Base-by-base conservation (phyloP, 768 basidiomycete genomes). In the Rickenella mellea region DNA sequence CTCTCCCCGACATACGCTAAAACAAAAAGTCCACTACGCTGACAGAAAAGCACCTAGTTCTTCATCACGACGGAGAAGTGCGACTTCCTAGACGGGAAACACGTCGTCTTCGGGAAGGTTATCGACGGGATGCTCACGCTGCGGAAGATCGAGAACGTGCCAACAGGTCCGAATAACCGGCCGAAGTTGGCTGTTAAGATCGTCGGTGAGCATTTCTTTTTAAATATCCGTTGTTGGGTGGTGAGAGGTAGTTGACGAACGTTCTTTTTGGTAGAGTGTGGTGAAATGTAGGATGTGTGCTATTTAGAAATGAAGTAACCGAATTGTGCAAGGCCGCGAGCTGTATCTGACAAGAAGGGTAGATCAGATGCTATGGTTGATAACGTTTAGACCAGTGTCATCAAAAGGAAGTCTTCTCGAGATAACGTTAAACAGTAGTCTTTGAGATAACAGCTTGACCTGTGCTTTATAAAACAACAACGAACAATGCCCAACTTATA, bases 41-140 rank as follows among this genome's bases (percentile, higher is more conserved):
- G 14, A 35, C 40, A 17, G 12, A 11, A 4, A 22, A 37, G 27
- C 8, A 14, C 25, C 4, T 11, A 94, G 78, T 99, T 98, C 69
- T 99, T 99, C 71, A 82, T 99, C 57, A 99, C 96, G 0, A 92
- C 89, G 1, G 88, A 80, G 7, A 84, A 87, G 51, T 94, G 93
- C 49, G 89, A 93, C 48, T 98, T 98, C 63, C 75, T 99, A 32
- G 93, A 99, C 57, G 88, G 80, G 50, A 90, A 93, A 60, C 91
- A 94, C 57, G 84, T 92, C 51, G 90, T 93, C 2, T 96, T 96
- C 53, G 91, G 91, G 5, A 80, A 74, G 50, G 85, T 94, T 27
- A 76, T 88, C 48, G 89, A 96, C 44, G 90, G 90, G 20, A 88
- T 98, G 84, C 76, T 99, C 45, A 94, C 91, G 3, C 69, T 99